Conservation (phyloP, 768 basidiomycete species). For the Russula lepida region DNA sequence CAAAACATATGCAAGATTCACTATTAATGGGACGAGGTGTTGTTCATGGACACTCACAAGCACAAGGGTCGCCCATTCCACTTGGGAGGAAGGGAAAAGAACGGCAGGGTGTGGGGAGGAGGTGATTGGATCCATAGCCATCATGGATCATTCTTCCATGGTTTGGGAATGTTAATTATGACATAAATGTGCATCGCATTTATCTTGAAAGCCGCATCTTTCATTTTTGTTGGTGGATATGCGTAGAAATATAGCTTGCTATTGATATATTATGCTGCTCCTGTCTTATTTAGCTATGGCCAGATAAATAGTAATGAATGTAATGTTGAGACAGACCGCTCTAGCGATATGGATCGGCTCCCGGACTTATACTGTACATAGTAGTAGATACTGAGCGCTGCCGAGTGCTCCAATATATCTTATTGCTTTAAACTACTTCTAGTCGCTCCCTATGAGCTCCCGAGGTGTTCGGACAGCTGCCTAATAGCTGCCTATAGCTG, state of each 20-base stretch:
- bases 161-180: background rate
- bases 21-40: constrained; percentile 1
- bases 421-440: no score
- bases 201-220: background rate
- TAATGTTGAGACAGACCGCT: no score
- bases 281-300: background rate
- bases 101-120: constrained; percentile 6
- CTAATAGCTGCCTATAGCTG: no score
- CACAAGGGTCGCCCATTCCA: constrained; percentile 2
- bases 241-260: constrained; percentile 11
- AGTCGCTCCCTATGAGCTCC: no score
- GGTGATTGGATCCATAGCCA: background rate
- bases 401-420: no score
- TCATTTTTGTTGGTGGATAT: background rate
- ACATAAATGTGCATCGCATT: background rate
- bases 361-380: no score
- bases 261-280: constrained; percentile 2
- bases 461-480: no score
- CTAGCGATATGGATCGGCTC: no score
- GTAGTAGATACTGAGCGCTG: no score
- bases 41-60: background rate
- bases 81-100: constrained; percentile 16
- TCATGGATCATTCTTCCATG: background rate
- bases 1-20: constrained; percentile 8
- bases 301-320: background rate